Evolutionary conservation across 371 early-diverging fungal genomes (phyloP).

Genomic region (Apophysomyces sp.): DNA sequence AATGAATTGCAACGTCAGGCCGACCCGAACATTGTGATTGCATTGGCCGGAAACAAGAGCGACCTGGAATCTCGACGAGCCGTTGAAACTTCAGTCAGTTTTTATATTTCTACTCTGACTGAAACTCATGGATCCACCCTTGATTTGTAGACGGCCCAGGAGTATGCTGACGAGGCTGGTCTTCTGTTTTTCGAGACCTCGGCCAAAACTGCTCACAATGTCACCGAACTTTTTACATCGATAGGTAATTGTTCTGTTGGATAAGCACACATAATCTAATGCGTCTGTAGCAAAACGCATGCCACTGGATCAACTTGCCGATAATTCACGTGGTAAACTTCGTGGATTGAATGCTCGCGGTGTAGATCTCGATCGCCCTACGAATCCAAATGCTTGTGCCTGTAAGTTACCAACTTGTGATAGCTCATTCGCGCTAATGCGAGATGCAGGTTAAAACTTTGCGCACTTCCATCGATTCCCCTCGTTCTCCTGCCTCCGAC

Average conservation of each 20-base stretch:
- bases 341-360: slow-evolving; percentile 35
- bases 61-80: slow-evolving; percentile 83
- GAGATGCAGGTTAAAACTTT: background rate
- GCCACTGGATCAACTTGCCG: slow-evolving; percentile 47
- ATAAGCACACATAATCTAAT: background rate
- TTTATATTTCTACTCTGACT: background rate
- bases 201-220: slow-evolving; percentile 82
- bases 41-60: slow-evolving; percentile 94
- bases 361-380: slow-evolving; percentile 40
- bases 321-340: slow-evolving; percentile 40
- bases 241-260: slow-evolving; percentile 60
- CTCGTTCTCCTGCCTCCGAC: background rate
- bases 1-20: slow-evolving; percentile 96
- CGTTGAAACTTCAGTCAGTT: slow-evolving; percentile 60
- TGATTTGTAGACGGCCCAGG: background rate
- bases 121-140: background rate
- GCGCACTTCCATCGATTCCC: background rate
- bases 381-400: slow-evolving; percentile 46
- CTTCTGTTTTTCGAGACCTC: slow-evolving; percentile 87
- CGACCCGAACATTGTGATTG: slow-evolving; percentile 94
- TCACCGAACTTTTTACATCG: slow-evolving; percentile 80
- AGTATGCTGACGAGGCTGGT: slow-evolving; percentile 73
- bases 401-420: slow-evolving; percentile 26
- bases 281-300: slow-evolving; percentile 31
- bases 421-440: background rate